Evolutionary conservation across 805 yeast genomes (phyloP).

Genomic region (Vanderwaltozyma polyspora): DNA sequence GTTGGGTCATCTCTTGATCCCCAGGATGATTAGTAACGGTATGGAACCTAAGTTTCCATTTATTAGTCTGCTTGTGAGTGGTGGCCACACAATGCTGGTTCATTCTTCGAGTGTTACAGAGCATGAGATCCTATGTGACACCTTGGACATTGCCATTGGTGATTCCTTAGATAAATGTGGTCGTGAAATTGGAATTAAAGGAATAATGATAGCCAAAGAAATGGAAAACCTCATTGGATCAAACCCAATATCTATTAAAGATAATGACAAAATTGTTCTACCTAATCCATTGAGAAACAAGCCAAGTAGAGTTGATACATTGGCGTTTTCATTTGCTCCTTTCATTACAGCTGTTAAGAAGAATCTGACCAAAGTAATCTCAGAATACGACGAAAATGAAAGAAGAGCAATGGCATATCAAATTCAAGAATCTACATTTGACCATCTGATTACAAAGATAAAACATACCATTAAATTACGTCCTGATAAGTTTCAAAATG

Average conservation of each 20-base stretch:
- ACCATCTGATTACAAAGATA: constrained; percentile 60
- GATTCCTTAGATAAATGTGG: constrained; percentile 92
- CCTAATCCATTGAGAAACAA: constrained; percentile 46
- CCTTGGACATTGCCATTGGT: constrained; percentile 84
- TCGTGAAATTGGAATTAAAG: constrained; percentile 65
- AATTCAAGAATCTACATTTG: constrained; percentile 56
- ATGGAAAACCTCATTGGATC: constrained; percentile 44
- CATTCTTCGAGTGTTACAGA: constrained; percentile 45
- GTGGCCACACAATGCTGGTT: constrained; percentile 91
- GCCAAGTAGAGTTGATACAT: constrained; percentile 33
- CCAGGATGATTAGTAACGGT: constrained; percentile 38
- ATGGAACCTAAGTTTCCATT: constrained; percentile 50
- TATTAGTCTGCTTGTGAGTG: constrained; percentile 69
- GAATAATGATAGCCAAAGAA: constrained; percentile 80
- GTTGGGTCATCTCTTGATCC: constrained; percentile 79
- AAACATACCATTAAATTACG: constrained; percentile 33
- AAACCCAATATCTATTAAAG: background rate
- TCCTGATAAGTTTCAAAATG: constrained; percentile 30
- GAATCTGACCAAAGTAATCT: constrained; percentile 13
- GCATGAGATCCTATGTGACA: constrained; percentile 65
- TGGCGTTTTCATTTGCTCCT: constrained; percentile 68
- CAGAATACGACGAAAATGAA: constrained; percentile 10
- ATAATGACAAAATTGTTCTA: constrained; percentile 14
- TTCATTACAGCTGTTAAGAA: constrained; percentile 48
- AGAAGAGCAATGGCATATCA: constrained; percentile 42